phyloP scores from a whole-genome alignment of 805 yeast genomes.

The Wickerhamomyces bisporus region DNA sequence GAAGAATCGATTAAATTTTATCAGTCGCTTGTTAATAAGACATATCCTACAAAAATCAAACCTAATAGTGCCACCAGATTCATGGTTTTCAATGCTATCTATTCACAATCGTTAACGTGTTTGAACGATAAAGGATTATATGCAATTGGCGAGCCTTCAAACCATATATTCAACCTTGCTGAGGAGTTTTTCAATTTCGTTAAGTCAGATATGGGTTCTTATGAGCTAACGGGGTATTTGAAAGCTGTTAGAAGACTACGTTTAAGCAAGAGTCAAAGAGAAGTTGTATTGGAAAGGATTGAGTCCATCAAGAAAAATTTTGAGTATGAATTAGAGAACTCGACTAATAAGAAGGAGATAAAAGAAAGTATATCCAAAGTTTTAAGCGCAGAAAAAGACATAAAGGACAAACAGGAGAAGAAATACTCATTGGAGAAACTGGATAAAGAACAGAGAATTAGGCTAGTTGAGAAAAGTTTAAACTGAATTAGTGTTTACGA shows the following conservation, averaged over 20 bases:
- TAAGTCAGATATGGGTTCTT: conserved; percentile 7
- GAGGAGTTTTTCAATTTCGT: conserved; percentile 10
- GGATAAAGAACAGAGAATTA: conserved; percentile 1
- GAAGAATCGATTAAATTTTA: conserved; percentile 13
- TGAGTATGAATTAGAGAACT: conserved; percentile 8
- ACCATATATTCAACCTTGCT: conserved; percentile 13
- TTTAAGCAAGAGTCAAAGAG: conserved; percentile 14
- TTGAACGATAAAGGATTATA: conserved; percentile 18
- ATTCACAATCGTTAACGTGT: conserved; percentile 13
- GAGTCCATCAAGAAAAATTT: conserved; percentile 7
- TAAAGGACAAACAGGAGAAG: conserved; percentile 14
- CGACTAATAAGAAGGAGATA: conserved; percentile 4
- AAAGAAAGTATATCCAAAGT: conserved; percentile 9
- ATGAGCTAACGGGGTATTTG: conserved; percentile 18
- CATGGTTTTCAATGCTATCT: conserved; percentile 20
- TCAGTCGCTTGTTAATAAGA: conserved; percentile 6
- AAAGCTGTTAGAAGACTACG: conserved; percentile 21
- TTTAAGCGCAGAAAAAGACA: conserved; percentile 8
- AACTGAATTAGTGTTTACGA: too few species aligned
- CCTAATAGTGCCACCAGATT: conserved; percentile 17
- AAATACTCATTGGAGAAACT: conserved; percentile 9
- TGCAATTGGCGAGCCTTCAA: conserved; percentile 15
- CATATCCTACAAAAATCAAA: background rate
- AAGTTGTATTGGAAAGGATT: conserved; percentile 9
- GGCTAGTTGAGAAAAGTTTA: too few species aligned